Base-by-base conservation (phyloP, 169 alveolate species). In the Plasmodium vivax region DNA sequence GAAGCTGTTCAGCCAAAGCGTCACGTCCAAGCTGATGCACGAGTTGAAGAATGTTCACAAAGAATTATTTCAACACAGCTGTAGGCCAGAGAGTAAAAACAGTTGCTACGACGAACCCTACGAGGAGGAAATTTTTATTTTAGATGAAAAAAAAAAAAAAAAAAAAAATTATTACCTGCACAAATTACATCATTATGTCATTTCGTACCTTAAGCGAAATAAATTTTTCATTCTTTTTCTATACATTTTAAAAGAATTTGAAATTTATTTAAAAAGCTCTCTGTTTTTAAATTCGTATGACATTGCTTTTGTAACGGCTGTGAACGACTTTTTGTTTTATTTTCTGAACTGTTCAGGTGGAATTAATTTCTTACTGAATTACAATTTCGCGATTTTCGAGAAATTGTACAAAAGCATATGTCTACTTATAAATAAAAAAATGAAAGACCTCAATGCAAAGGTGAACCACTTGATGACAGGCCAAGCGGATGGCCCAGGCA, bases 271-370 rank as follows among this genome's bases (percentile, higher is more conserved):
- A 71, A 92, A 82, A 72, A 72, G 56, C 41, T 56, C 92, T 2
- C 62, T 92, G 10, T 92, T 82, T 83, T 72, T 92, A 73, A 92
- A 82, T 82, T 92, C 95, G 6, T 82, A 92, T 54, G 95, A 92
- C 83, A 81, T 92, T 82, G 82, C 87, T 38, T 92, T 92, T 58
- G 84, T 92, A 45, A 92, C 92, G 30, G 85, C 83, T 30, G 85
- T 92, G 34, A 92, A 92, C 62, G 95, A 92, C 45, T 92, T 92
- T 82, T 4, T 92, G 23, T 92, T 82, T 92, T 92, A 82, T 82
- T 38, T 92, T 68, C 88, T 92, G 84, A 92, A 92, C 92, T 92
- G 92, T 73, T 92, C 92, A 83, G 95, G 95, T 92, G 95, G 95
- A 82, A 92, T 92, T 45, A 56, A 92, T 73, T 36, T 92, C n/a